phyloP scores from a whole-genome alignment of 2,329 filamentous ascomycete species.

The Cucurbitaria berberidis region DNA sequence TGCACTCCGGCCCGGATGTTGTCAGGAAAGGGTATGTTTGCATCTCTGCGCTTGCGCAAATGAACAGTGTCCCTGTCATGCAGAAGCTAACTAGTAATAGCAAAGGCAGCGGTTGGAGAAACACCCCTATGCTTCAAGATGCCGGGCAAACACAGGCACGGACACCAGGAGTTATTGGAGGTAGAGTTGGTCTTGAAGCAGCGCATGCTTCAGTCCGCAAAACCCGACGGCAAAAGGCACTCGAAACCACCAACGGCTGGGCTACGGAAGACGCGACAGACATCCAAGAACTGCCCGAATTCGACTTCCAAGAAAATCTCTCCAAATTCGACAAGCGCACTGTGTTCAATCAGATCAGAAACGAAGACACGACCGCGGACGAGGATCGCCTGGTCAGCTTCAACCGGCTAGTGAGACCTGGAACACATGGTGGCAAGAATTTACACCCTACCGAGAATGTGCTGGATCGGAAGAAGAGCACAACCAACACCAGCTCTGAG shows the following conservation, averaged over 20 bases:
- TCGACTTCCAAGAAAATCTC: slow-evolving; percentile 88
- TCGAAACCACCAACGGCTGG: slow-evolving; percentile 78
- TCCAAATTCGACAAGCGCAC: slow-evolving; percentile 94
- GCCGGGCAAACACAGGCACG: slow-evolving; percentile 49
- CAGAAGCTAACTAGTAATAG: slow-evolving; percentile 31
- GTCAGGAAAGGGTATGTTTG: slow-evolving; percentile 42
- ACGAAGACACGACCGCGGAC: slow-evolving; percentile 87
- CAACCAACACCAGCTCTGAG: slow-evolving; percentile 43
- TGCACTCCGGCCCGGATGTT: slow-evolving; percentile 35
- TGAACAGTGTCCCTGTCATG: not conserved
- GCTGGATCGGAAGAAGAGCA: slow-evolving; percentile 63
- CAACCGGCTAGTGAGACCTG: slow-evolving; percentile 67
- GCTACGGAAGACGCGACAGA: slow-evolving; percentile 96
- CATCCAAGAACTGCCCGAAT: slow-evolving; percentile 90
- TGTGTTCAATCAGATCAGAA: slow-evolving; percentile 89
- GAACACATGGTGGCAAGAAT: slow-evolving; percentile 77
- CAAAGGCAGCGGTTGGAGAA: slow-evolving; percentile 70
- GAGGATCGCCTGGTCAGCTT: slow-evolving; percentile 89
- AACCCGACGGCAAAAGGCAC: slow-evolving; percentile 56
- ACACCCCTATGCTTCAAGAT: slow-evolving; percentile 71
- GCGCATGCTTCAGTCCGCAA: slow-evolving; percentile 49
- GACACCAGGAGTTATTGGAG: slow-evolving; percentile 48
- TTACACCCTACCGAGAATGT: slow-evolving; percentile 92
- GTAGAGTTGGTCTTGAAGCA: slow-evolving; percentile 46
- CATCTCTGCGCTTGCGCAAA: slow-evolving; percentile 26